Conservation (phyloP, 352 stramenopile genomes). For the Phytophthora capsici region DNA sequence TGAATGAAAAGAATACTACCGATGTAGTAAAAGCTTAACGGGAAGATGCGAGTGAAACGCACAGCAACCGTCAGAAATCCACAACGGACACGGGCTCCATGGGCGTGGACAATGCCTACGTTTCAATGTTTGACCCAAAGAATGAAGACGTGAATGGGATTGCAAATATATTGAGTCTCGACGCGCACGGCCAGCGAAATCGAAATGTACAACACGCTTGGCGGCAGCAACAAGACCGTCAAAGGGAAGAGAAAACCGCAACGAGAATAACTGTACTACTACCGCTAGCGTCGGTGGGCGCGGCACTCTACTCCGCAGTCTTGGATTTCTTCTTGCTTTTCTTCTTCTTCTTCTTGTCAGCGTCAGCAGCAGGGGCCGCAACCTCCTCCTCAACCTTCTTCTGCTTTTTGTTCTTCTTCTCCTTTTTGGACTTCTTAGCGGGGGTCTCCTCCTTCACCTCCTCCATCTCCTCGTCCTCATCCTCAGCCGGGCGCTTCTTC, state of each 20-base stretch:
- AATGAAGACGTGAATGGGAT: constrained; percentile 24
- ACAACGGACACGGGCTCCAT: constrained; percentile 19
- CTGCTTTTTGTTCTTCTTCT: constrained; percentile 71
- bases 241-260: constrained; percentile 30
- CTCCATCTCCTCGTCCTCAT: constrained; percentile 62
- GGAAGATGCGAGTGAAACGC: constrained; percentile 27
- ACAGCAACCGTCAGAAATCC: constrained; percentile 28
- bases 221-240: constrained; percentile 29
- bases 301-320: constrained; percentile 65
- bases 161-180: constrained; percentile 46
- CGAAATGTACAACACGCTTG: constrained; percentile 37
- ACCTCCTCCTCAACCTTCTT: constrained; percentile 45
- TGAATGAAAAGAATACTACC: constrained; percentile 14
- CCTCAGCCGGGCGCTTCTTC: constrained; percentile 82
- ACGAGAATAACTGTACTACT: constrained; percentile 58
- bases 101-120: too few species aligned
- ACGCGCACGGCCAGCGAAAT: constrained; percentile 34
- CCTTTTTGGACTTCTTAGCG: constrained; percentile 87
- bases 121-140: not conserved
- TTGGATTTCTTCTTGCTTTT: constrained; percentile 85
- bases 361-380: constrained; percentile 26
- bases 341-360: constrained; percentile 84
- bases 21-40: too few species aligned
- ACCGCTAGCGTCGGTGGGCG: constrained; percentile 39
- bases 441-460: constrained; percentile 69